Percentiles rank a stretch among this genome's conserved stretches.
Conservation (phyloP, 495 filamentous ascomycete species). For the Endocarpon pusillum region DNA sequence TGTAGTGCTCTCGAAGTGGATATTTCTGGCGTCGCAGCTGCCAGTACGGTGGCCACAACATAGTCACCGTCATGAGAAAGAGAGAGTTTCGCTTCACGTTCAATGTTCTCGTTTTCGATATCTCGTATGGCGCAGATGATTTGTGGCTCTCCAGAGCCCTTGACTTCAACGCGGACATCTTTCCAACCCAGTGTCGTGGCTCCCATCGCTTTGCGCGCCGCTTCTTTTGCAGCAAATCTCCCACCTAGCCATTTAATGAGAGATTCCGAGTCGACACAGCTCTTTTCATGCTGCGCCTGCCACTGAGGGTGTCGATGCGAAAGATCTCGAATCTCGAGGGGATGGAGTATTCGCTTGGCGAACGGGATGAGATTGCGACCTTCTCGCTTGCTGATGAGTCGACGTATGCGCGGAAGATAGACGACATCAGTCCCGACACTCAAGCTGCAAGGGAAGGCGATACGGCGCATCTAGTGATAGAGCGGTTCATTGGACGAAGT, state of each 20-base stretch:
- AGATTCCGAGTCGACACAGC: slow-evolving; percentile 21
- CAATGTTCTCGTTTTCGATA: slow-evolving; percentile 8
- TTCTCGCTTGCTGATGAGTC: slow-evolving; percentile 22
- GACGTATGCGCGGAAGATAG: slow-evolving; percentile 32
- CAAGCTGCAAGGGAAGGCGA: slow-evolving; percentile 22
- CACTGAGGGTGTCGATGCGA: slow-evolving; percentile 8
- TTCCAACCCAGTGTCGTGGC: slow-evolving; percentile 20
- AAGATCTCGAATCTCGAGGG: slow-evolving; percentile 25
- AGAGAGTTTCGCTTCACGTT: slow-evolving; percentile 23
- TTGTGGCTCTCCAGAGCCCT: slow-evolving; percentile 20
- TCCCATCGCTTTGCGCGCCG: slow-evolving; percentile 31
- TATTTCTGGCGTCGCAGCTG: slow-evolving; percentile 7
- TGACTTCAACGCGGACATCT: slow-evolving; percentile 22
- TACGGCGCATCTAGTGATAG: background rate
- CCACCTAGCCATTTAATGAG: slow-evolving; percentile 27
- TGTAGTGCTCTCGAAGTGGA: no score
- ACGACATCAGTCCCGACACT: slow-evolving; percentile 37
- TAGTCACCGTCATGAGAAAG: slow-evolving; percentile 47
- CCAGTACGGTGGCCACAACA: slow-evolving; percentile 35
- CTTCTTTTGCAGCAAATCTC: slow-evolving; percentile 32
- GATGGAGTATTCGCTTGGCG: slow-evolving; percentile 33
- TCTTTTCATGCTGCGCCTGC: slow-evolving; percentile 1
- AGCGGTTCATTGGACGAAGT: background rate
- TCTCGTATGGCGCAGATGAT: slow-evolving; percentile 21
- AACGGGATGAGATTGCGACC: slow-evolving; percentile 26